Base-by-base conservation (phyloP, 768 basidiomycete genomes). In the Tubosaeta sp. region DNA sequence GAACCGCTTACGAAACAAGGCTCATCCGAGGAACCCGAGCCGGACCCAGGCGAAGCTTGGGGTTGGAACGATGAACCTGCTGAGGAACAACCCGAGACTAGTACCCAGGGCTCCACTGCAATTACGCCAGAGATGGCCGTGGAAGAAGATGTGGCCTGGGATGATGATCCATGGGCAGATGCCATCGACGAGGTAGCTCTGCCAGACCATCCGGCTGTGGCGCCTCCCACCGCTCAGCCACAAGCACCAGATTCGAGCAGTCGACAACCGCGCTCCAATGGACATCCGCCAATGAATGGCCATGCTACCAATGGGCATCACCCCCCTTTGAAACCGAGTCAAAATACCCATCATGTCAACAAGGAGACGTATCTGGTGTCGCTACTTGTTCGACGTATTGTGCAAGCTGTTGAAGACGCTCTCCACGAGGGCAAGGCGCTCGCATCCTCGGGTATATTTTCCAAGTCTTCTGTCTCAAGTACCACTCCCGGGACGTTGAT, bases 151-250 rank as follows among this genome's bases (percentile, higher is more conserved):
- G 71, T 68, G 29, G 65, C 73, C 14, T 85, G 84, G 78, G 87
- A 87, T 43, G 86, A 87, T 35, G 74, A 88, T 55, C 82, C 86
- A 3, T 88, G 87, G 88, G 77, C 70, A 41, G 83, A 87, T 27
- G 58, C 67, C 38, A 53, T 70, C 5, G 65, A 65, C 5, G 65
- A 65, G 22, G 50, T 62, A 3, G 48, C 65, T 22, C 55, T 71
- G 14, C 67, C 65, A 12, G 44, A 48, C 9, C 69, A 66, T 25
- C 62, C 66, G 46, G 58, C 71, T 25, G 66, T 64, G 13, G 48
- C 25, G 12, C 64, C 70, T 16, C 14, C 56, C 12, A 33, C 32
- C 1, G 57, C 69, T 45, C 58, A 65, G 2, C 57, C 71, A 31
- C 69, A 74, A 11, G 41, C 29, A 5, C 43, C 48, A 59, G 72